Percentiles rank a stretch among this genome's conserved stretches.
phyloP scores from a whole-genome alignment of 345 rosid genomes.

The Lepidium aucheri region DNA sequence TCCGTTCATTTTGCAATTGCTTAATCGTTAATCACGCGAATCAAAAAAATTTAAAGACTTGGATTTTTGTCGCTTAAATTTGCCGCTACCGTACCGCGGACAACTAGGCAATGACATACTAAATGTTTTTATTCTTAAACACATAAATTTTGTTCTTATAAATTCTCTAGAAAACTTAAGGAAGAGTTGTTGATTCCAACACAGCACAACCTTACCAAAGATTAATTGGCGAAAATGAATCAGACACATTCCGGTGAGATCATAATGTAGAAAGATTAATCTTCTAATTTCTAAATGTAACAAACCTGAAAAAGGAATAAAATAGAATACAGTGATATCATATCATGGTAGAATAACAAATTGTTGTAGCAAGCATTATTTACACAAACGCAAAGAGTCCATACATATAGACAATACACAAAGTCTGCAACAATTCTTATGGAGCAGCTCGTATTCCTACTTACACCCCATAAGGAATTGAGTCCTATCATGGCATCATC shows the following conservation, averaged over 20 bases:
- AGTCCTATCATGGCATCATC: background rate
- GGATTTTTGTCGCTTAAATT: no score
- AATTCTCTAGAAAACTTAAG: no score
- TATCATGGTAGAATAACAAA: background rate
- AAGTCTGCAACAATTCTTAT: constrained; percentile 8
- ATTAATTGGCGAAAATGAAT: background rate
- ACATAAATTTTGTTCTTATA: no score
- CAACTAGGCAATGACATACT: no score
- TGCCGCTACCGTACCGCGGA: no score
- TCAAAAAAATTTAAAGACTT: no score
- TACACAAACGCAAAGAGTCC: constrained; percentile 14
- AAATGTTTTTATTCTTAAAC: no score
- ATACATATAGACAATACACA: background rate
- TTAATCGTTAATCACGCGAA: no score
- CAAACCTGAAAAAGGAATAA: background rate
- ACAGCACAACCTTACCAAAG: background rate
- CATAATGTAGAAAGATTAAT: background rate
- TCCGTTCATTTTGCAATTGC: no score
- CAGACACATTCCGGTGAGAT: no score
- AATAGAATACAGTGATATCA: background rate
- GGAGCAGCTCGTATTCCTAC: background rate
- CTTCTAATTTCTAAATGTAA: background rate
- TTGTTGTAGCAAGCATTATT: background rate
- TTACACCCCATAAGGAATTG: background rate
- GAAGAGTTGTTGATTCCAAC: background rate